phyloP scores from a whole-genome alignment of 768 basidiomycete genomes.

The Lentinula edodes region DNA sequence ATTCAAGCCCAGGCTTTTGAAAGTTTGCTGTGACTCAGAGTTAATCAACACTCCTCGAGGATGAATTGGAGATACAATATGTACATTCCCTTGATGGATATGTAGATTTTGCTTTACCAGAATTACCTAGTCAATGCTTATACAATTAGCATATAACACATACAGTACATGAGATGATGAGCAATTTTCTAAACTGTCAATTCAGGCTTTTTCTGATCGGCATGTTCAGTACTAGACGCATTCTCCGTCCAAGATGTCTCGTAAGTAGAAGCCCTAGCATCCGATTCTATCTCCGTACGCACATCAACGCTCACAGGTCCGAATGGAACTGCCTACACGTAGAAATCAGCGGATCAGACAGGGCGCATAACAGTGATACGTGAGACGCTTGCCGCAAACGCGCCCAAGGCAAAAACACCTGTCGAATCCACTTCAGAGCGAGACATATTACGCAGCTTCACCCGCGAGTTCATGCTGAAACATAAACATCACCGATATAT shows the following conservation, averaged over 20 bases:
- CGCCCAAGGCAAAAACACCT: background rate
- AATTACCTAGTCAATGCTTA: too few relatives aligned
- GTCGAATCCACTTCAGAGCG: background rate
- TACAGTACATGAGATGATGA: too few relatives aligned
- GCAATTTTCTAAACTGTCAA: background rate
- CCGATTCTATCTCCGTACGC: background rate
- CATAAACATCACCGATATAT: background rate
- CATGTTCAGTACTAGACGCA: background rate
- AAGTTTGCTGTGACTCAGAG: background rate
- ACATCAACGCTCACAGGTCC: background rate
- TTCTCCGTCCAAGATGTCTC: background rate
- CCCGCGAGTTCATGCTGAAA: background rate
- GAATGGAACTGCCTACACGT: background rate
- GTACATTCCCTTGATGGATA: too few relatives aligned
- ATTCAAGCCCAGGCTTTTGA: slow-evolving; percentile 29
- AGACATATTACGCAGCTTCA: background rate
- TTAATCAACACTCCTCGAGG: too few relatives aligned
- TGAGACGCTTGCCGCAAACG: background rate
- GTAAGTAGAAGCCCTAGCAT: background rate
- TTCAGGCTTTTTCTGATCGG: background rate
- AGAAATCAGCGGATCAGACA: background rate
- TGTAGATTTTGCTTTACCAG: too few relatives aligned
- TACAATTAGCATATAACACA: too few relatives aligned
- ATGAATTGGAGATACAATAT: too few relatives aligned
- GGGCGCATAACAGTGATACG: background rate